Evolutionary conservation across 306 rosid species (phyloP).

Genomic region (Quercus wislizeni): DNA sequence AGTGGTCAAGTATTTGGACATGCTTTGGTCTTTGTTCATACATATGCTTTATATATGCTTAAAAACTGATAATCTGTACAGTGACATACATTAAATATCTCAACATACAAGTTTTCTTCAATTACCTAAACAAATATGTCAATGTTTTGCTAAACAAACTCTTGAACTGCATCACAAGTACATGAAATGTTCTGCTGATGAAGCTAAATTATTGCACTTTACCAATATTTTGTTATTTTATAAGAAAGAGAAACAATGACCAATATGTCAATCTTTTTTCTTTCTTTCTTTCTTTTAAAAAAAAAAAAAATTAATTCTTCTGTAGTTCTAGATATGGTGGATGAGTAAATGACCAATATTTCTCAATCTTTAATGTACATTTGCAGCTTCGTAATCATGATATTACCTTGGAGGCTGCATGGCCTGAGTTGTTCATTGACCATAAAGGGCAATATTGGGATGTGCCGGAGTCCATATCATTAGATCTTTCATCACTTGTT

Average conservation of each 20-base stretch:
- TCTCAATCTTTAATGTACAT: conserved; percentile 12
- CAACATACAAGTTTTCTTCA: neutral
- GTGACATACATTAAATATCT: neutral
- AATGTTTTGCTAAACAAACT: neutral
- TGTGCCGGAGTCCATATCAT: conserved; percentile 71
- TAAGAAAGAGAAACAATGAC: too few species aligned
- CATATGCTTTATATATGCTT: neutral
- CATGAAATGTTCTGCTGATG: conserved; percentile 5
- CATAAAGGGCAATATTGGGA: conserved; percentile 92
- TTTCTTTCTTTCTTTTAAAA: too few species aligned
- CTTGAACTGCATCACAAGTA: neutral
- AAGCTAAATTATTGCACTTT: neutral
- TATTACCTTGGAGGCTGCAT: conserved; percentile 77
- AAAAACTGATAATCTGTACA: neutral
- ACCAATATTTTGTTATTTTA: neutral
- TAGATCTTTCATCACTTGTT: conserved; percentile 65
- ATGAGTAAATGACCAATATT: conserved; percentile 8
- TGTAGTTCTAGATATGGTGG: conserved; percentile 2
- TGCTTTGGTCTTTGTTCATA: neutral
- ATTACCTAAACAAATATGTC: neutral
- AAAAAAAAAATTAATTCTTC: neutral
- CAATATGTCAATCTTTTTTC: too few species aligned
- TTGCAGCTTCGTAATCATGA: conserved; percentile 81
- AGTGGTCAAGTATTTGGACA: neutral
- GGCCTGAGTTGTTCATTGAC: conserved; percentile 87